Evolutionary conservation across 2,329 filamentous ascomycete species (phyloP), one percentile per base, ranked within the genome.

Genomic region (Ophiostoma ips): DNA sequence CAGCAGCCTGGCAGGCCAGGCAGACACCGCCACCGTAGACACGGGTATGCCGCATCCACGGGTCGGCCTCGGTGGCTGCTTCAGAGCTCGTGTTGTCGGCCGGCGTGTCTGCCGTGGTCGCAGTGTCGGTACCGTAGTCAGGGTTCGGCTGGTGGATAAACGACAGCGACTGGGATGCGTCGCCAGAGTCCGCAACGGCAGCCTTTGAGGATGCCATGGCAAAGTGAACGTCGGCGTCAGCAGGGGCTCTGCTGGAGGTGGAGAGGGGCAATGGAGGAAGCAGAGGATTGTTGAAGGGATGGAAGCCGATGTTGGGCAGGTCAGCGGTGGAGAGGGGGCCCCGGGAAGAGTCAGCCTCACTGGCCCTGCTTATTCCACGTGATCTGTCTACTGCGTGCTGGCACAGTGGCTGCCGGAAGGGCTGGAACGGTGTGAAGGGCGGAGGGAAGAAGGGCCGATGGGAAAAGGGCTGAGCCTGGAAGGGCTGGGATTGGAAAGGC

Each of bases 11-110:
- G 55, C 76, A 79, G 1, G 75, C 74, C 36, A 77, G 65, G 54
- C 76, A 79, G 3, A 73, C 68, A 6, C 75, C 74, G 52, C 75
- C 75, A 28, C 75, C 75, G 55, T 77, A 79, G 24, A 79, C 75
- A 24, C 74, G 69, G 15, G 75, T 79, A 59, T 79, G 76, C 35
- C 74, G 69, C 56, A 68, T 72, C 76, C 75, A 79, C n/a, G 37
- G 30, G 2, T 15, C 71, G 73, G 12, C 67, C 63, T 51, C 66
- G 65, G 5, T 16, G 35, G 16, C 12, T 16, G 36, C 19, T 34
- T 34, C 37, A 16, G 34, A 1, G 12, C 13, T 4, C 9, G 38
- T 16, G 16, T 11, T 16, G 36, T 7, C 6, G 38, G 8, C 19
- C 6, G 21, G 13, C 8, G 38, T 21, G 3, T 15, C 40, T 1